These are phyloP conservation scores for Hortaea werneckii DNA, from an alignment of 2,329 filamentous ascomycete genomes.

Conservation along the genomic window DNA sequence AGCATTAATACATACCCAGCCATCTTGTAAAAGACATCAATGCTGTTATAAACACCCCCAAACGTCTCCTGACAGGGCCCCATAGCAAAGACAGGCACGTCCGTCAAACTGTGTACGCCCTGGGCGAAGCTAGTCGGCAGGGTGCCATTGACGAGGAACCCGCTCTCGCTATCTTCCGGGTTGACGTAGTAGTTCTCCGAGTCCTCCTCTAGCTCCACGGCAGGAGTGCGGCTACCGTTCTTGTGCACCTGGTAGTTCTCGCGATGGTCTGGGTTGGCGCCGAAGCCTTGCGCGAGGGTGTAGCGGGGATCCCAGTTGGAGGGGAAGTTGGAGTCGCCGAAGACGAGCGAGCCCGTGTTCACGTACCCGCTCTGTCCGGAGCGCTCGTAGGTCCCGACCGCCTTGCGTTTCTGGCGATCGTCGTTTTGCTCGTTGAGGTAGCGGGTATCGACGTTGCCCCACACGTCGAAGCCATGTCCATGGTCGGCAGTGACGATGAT, in stretches of 20 bases:
- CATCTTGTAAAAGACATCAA: slow-evolving; percentile 68
- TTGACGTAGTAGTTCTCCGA: slow-evolving; percentile 54
- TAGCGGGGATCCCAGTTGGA: slow-evolving; percentile 78
- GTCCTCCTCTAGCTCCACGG: slow-evolving; percentile 43
- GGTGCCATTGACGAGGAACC: slow-evolving; percentile 68
- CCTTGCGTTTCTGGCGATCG: slow-evolving; percentile 63
- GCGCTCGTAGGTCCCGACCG: slow-evolving; percentile 62
- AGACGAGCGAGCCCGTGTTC: slow-evolving; percentile 28
- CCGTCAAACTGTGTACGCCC: slow-evolving; percentile 68
- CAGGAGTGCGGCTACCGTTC: slow-evolving; percentile 52
- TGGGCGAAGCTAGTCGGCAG: slow-evolving; percentile 50
- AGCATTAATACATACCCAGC: slow-evolving; percentile 37
- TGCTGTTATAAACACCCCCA: slow-evolving; percentile 57
- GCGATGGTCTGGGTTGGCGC: slow-evolving; percentile 61
- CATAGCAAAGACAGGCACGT: slow-evolving; percentile 67
- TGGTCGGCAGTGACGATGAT: slow-evolving; percentile 79
- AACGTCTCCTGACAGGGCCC: slow-evolving; percentile 73
- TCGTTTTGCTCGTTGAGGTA: slow-evolving; percentile 57
- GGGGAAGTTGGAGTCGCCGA: slow-evolving; percentile 46
- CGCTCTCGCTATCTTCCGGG: slow-evolving; percentile 53
- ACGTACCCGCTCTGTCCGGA: slow-evolving; percentile 70
- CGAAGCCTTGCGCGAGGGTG: slow-evolving; percentile 63
- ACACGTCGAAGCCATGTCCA: slow-evolving; percentile 83
- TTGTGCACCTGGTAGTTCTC: slow-evolving; percentile 56
- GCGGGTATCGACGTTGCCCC: slow-evolving; percentile 68